Evolutionary conservation across 352 stramenopile genomes (phyloP), one percentile per base, ranked within the genome.

Genomic region (Phytopythium delawarense): DNA sequence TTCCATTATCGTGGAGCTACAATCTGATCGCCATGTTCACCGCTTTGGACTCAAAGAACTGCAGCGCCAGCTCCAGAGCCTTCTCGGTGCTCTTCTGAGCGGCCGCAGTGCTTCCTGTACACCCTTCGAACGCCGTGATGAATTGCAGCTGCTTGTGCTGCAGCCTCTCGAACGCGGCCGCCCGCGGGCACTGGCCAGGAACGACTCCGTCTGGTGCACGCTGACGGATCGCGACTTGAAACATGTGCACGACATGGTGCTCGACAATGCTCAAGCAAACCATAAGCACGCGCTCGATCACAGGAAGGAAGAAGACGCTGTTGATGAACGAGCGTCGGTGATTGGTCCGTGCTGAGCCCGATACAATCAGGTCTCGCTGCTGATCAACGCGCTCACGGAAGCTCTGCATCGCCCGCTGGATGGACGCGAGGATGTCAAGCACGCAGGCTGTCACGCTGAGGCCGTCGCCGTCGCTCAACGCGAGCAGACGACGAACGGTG

Each of bases 121-220:
- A 90, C 11, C 81, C 78, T 73, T 90, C 77, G 58, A 90, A 90
- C 9, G 79, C 82, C 0, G 77, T 88, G 61, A 87, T 70, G 52
- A 86, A 88, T 59, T 86, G 78, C 55, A 88, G 54, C 12, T 88
- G 69, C 61, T 90, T 90, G 30, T 61, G 66, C 60, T 90, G 81
- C 11, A 90, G 60, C 35, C 74, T 61, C 52, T 88, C 78, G 45
- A 88, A 66, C 20, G 61, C 20, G 7, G n/a, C 39, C 7, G 58
- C 60, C 23, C 61, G 52, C 2, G 63, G 48, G 46, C 71, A 84
- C 0, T 53, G 15, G 21, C 9, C 9, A 46, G 2, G 21, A 61
- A 25, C 7, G 18, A 37, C 8, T 50, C 34, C 23, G 6, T 4
- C 7, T 54, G 42, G 28, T 16, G 34, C 44, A 28, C 1, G n/a